phyloP scores from a whole-genome alignment of 176 grass and related monocot species.

The Avena sativa region DNA sequence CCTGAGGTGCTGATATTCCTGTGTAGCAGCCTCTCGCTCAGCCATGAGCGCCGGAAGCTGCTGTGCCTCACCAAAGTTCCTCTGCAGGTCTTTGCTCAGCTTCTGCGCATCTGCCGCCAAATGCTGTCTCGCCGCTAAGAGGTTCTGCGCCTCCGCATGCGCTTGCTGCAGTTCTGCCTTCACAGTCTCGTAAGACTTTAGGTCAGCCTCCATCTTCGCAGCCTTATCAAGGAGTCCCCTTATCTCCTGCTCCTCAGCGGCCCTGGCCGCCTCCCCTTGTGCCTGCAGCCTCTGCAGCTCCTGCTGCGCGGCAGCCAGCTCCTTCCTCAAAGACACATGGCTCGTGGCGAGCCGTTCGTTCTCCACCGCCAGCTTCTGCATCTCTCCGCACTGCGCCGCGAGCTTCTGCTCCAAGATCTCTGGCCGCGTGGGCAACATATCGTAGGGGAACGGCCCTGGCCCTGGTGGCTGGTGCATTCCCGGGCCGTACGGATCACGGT shows the following conservation, averaged over 20 bases:
- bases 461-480: conserved; percentile 54
- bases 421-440: conserved; percentile 62
- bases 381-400: conserved; percentile 62
- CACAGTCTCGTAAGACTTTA: conserved; percentile 58
- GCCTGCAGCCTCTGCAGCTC: conserved; percentile 77
- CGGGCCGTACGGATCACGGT: conserved; percentile 62
- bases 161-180: conserved; percentile 83
- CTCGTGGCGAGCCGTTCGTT: conserved; percentile 72
- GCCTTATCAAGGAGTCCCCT: conserved; percentile 68
- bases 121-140: conserved; percentile 65
- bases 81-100: conserved; percentile 88
- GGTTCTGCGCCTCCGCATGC: conserved; percentile 69
- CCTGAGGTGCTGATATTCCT: conserved; percentile 90
- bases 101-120: conserved; percentile 60
- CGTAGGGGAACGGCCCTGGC: conserved; percentile 62
- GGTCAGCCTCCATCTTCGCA: conserved; percentile 85
- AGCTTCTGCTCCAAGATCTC: conserved; percentile 95
- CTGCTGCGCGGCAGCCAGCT: conserved; percentile 75
- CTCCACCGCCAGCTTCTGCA: conserved; percentile 83
- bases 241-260: conserved; percentile 73
- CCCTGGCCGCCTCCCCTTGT: conserved; percentile 54
- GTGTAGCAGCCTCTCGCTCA: conserved; percentile 68
- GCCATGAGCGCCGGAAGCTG: conserved; percentile 65
- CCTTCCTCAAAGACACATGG: conserved; percentile 70
- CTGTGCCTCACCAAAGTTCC: conserved; percentile 71